A percentile compares a stretch with the other conserved stretches of the same genome.
phyloP scores from a whole-genome alignment of 495 filamentous ascomycete genomes.

The Tuber melanosporum region DNA sequence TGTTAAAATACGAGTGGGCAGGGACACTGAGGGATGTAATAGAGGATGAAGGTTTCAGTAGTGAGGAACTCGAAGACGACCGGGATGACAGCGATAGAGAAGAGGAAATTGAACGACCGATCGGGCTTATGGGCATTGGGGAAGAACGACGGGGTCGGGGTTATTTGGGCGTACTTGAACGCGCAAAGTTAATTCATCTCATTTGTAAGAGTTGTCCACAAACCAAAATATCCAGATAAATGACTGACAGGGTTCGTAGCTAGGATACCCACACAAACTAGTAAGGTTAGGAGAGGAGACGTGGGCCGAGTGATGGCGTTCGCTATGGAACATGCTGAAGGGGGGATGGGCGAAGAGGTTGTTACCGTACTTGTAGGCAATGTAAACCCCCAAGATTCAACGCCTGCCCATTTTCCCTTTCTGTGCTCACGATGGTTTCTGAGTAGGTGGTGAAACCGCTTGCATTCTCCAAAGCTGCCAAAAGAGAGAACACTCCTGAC shows the following conservation, averaged over 20 bases:
- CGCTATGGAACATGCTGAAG: constrained; percentile 77
- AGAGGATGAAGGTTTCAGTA: constrained; percentile 35
- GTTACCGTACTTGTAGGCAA: constrained; percentile 82
- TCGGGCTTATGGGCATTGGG: constrained; percentile 45
- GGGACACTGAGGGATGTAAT: constrained; percentile 33
- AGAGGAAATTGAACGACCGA: constrained; percentile 51
- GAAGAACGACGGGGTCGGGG: constrained; percentile 52
- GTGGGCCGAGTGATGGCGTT: constrained; percentile 81
- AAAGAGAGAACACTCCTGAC: constrained; percentile 28
- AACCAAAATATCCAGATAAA: neutral
- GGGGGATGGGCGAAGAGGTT: constrained; percentile 73
- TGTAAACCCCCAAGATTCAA: constrained; percentile 14
- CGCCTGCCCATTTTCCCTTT: neutral
- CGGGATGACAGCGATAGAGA: constrained; percentile 71
- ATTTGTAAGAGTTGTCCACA: constrained; percentile 38
- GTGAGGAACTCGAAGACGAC: constrained; percentile 54
- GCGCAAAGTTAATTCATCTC: constrained; percentile 60
- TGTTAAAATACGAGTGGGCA: constrained; percentile 39
- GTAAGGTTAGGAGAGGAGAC: constrained; percentile 73
- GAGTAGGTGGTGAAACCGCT: constrained; percentile 25
- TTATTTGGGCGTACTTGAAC: constrained; percentile 77
- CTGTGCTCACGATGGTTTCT: constrained; percentile 56
- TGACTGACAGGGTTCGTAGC: constrained; percentile 56
- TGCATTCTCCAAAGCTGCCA: constrained; percentile 49
- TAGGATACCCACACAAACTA: constrained; percentile 69